Base-by-base conservation (phyloP, 2,329 filamentous ascomycete species). In the Podosphaera fusca region DNA sequence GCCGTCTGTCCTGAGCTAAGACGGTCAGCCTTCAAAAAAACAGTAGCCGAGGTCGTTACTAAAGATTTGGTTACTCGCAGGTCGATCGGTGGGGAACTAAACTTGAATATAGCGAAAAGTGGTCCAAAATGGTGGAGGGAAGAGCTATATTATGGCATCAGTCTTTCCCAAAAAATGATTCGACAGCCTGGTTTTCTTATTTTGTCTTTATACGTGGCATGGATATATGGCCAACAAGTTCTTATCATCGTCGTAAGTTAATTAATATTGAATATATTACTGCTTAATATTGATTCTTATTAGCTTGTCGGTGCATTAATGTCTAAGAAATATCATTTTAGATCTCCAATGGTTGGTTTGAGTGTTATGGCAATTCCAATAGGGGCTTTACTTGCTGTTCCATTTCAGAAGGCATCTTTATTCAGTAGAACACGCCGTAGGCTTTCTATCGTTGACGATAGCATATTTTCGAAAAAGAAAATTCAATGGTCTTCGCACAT, bases 181-280 rank as follows among this genome's bases (percentile, higher is more conserved):
- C 76, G 75, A 42, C 85, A 89, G 65, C 77, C 82, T 2, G 85
- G 85, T 0, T 89, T 88, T 66, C 68, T 79, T n/a, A 69, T 87
- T 35, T 72, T 89, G 64, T 76, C 82, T 1, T 59, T 85, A n/a
- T 89, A 89, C 67, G 72, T 81, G 12, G 81, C 77, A 5, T 89
- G 85, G 85, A 84, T 87, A 51, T 87, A 88, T 66, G 82, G 82
- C 2, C 82, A 88, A 64, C 75, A 87, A 1, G 82, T 86, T 4
- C 71, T 89, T 57, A 74, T 87, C 58, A 84, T 88, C 59, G 73
- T 85, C 58, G 75, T 87, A 58, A 70, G 73, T 67, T 12, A 2
- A 56, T 47, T 55, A 21, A 30, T 35, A 31, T 58, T 29, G 8
- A 53, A 9, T 21, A 33, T n/a, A 45, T 14, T 40, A 64, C 9